A percentile compares a stretch with the other conserved stretches of the same genome.
Conservation (phyloP, 2,329 filamentous ascomycete species). For the Ophiocordyceps robertsii region DNA sequence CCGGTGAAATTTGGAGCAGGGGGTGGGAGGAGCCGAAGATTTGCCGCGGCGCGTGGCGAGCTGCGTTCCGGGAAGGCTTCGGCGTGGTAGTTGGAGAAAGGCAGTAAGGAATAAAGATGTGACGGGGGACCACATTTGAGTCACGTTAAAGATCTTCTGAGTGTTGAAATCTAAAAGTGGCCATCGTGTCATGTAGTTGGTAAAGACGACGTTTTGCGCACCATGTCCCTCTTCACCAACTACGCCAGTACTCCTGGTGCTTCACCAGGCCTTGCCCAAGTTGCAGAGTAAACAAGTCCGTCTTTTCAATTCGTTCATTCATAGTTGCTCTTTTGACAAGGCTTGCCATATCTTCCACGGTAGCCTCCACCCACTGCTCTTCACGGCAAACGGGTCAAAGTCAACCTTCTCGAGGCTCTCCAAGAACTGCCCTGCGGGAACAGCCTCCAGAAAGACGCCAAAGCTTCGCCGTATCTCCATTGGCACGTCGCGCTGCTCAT, state of each 20-base stretch:
- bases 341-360: slow-evolving; percentile 60
- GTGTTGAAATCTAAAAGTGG: no score
- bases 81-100: no score
- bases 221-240: no score
- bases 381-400: slow-evolving; percentile 68
- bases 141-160: no score
- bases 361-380: slow-evolving; percentile 58
- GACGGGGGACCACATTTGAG: no score
- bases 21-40: neutral
- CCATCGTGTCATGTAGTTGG: no score
- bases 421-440: slow-evolving; percentile 69
- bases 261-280: no score
- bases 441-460: slow-evolving; percentile 65
- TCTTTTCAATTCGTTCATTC: slow-evolving; percentile 2
- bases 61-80: no score
- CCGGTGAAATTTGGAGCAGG: slow-evolving; percentile 8
- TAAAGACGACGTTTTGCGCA: no score
- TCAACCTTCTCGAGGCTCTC: slow-evolving; percentile 63
- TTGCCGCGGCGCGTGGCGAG: neutral
- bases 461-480: slow-evolving; percentile 49
- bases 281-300: no score
- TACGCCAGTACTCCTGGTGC: no score
- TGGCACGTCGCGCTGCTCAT: slow-evolving; percentile 21
- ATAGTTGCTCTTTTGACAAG: slow-evolving; percentile 34
- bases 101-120: no score